Evolutionary conservation across 2,329 filamentous ascomycete genomes (phyloP).

Genomic region (Penicillium sumatraense): DNA sequence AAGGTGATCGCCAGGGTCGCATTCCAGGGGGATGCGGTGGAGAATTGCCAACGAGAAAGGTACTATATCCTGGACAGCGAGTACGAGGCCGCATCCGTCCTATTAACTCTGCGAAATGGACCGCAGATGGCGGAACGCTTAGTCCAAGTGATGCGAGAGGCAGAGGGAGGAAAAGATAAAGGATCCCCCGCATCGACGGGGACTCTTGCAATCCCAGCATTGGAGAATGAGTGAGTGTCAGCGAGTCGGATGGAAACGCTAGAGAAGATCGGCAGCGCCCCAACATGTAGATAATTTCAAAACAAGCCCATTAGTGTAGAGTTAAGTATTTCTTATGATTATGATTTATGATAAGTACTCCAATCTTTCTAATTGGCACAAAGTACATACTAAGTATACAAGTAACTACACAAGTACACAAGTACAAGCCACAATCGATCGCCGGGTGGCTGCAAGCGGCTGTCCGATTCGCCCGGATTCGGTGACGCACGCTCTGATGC

Average conservation of each 20-base stretch:
- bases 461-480: slow-evolving; percentile 29
- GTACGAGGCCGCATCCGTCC: slow-evolving; percentile 43
- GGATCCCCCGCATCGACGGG: slow-evolving; percentile 33
- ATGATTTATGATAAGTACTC: too few relatives aligned
- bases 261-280: neutral
- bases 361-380: too few relatives aligned
- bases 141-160: slow-evolving; percentile 35
- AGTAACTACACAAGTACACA: too few relatives aligned
- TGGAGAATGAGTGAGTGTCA: too few relatives aligned
- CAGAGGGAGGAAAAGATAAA: slow-evolving; percentile 33
- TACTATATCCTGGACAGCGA: slow-evolving; percentile 41
- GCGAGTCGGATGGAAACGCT: slow-evolving; percentile 2
- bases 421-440: too few relatives aligned
- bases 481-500: slow-evolving; percentile 16
- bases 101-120: slow-evolving; percentile 33
- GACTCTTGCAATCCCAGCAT: slow-evolving; percentile 7
- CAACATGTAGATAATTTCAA: neutral
- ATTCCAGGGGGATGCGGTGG: slow-evolving; percentile 37
- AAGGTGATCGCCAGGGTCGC: slow-evolving; percentile 41
- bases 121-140: slow-evolving; percentile 34
- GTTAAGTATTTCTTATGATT: too few relatives aligned
- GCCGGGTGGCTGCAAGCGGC: slow-evolving; percentile 25
- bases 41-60: slow-evolving; percentile 34
- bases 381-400: neutral
- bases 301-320: too few relatives aligned